Conservation (phyloP, 495 filamentous ascomycete species). For the Penicillium chermesinum region DNA sequence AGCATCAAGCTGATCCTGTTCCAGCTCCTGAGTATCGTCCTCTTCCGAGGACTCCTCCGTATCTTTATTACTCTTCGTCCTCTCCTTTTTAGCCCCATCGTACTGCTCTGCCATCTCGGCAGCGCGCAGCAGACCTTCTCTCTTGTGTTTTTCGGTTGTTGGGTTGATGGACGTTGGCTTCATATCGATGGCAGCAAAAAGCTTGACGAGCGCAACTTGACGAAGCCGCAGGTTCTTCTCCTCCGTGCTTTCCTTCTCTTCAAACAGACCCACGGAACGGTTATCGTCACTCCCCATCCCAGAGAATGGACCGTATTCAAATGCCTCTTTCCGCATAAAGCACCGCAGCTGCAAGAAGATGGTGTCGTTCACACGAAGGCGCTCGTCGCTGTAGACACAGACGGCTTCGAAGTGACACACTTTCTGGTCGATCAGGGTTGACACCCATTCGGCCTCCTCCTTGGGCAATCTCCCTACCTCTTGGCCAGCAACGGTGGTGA, state of each 20-base stretch:
- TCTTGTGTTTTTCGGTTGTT: slow-evolving; percentile 71
- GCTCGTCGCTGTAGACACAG: slow-evolving; percentile 87
- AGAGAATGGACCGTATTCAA: slow-evolving; percentile 55
- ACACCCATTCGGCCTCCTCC: slow-evolving; percentile 91
- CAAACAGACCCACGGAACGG: slow-evolving; percentile 63
- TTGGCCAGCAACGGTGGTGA: slow-evolving; percentile 72
- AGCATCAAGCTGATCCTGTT: slow-evolving; percentile 90
- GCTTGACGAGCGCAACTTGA: slow-evolving; percentile 79
- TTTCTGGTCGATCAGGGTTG: slow-evolving; percentile 85
- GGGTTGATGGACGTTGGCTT: slow-evolving; percentile 49
- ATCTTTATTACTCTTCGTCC: slow-evolving; percentile 29
- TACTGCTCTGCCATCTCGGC: slow-evolving; percentile 80
- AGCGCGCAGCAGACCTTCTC: slow-evolving; percentile 75
- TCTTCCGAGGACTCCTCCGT: slow-evolving; percentile 54
- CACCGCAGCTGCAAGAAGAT: slow-evolving; percentile 82
- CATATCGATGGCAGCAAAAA: slow-evolving; percentile 86
- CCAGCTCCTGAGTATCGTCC: slow-evolving; percentile 84
- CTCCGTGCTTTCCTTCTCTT: slow-evolving; percentile 79
- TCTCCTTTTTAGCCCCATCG: slow-evolving; percentile 58
- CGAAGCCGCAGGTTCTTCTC: slow-evolving; percentile 79
- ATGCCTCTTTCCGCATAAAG: slow-evolving; percentile 67
- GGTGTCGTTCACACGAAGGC: slow-evolving; percentile 83
- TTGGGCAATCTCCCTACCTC: slow-evolving; percentile 88
- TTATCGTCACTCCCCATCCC: slow-evolving; percentile 58
- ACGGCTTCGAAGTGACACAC: slow-evolving; percentile 81